Base-by-base conservation (phyloP, 768 basidiomycete genomes). In the Lyophyllum shimeji region DNA sequence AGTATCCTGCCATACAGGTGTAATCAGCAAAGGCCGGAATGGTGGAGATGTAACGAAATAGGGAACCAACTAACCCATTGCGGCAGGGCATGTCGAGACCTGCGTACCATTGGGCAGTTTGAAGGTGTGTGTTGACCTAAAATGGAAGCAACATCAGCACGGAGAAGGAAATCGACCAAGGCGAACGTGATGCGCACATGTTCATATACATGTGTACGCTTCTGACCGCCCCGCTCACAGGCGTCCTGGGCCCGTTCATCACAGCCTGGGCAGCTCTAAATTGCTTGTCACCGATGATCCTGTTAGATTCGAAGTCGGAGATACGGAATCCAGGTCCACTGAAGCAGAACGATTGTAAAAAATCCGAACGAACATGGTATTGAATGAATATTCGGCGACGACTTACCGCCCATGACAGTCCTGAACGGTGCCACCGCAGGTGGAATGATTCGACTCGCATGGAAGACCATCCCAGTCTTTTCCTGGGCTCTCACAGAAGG, bases 401-500 rank as follows among this genome's bases (percentile, higher is more conserved):
- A 50, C 50, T 43, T 50, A 85, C 88, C 87, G 81, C 46, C 87
- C 89, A 67, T 84, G 86, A 64, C 90, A 90, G 55, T 88, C 76
- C 60, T 85, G 62, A 2, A 80, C 83, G 40, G 73, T 83, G 46
- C 83, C 85, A 18, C 89, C 89, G 61, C 90, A 92, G 17, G 89
- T 91, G 0, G 89, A 89, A 55, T 83, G 82, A 23, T 86, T 77
- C 44, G 81, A 75, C n/a, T 89, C 84, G 65, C 90, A 92, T 7
- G 78, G 69, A 63, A 81, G 75, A 9, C 90, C 89, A 60, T 90
- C 80, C 69, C 77, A 86, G 0, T 76, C 63, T 65, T 90, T 55
- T 12, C 89, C 90, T 6, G 89, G 89, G 52, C 83, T 85, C 65
- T 92, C 85, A 64, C 90, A 93, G 70, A 84, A 87, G 2, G 90